Evolutionary conservation across 176 grass and related monocot species (phyloP).

Genomic region (sorghum (Sorghum bicolor)): Sorghum_bicolor_NCBIv3 NC_012877.2:57129001-57129500

Average conservation of each 20-base stretch:
- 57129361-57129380: slow-evolving; percentile 34
- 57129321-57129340: slow-evolving; percentile 12
- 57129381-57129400: slow-evolving; percentile 18
- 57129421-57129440: background rate
- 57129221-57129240: background rate
- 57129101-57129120: background rate
- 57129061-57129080: background rate
- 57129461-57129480: slow-evolving; percentile 1
- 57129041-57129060: background rate
- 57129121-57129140: background rate
- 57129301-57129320: slow-evolving; percentile 37
- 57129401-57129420: slow-evolving; percentile 9
- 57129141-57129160: background rate
- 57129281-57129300: slow-evolving; percentile 15
- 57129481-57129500: slow-evolving; percentile 16
- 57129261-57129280: background rate
- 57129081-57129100: background rate
- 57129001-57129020: slow-evolving; percentile 12
- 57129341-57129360: background rate
- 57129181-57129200: background rate
- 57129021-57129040: background rate
- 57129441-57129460: slow-evolving; percentile 1
- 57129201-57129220: background rate
- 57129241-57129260: background rate
- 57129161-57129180: background rate